Evolutionary conservation across 2,329 filamentous ascomycete species (phyloP).

Genomic region (Fusarium sp.): DNA sequence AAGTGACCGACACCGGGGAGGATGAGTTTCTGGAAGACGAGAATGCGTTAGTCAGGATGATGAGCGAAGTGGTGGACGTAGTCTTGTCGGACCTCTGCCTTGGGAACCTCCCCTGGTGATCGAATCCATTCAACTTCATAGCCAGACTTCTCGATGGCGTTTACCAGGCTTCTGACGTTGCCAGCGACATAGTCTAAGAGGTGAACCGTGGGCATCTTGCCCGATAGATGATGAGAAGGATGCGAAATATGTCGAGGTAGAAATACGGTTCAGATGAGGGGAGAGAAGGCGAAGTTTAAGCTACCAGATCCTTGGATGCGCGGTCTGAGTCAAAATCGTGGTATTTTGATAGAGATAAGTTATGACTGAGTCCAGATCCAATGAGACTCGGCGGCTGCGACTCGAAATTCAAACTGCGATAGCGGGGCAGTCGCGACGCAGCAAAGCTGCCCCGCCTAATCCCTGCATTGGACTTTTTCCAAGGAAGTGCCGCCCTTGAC

Average conservation of each 20-base stretch:
- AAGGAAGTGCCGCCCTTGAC: conserved; percentile 47
- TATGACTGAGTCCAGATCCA: conserved; percentile 36
- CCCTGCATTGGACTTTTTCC: conserved; percentile 41
- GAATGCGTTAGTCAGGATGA: conserved; percentile 24
- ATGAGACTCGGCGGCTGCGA: conserved; percentile 27
- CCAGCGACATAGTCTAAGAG: conserved; percentile 93
- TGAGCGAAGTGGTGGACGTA: background rate
- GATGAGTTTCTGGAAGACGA: conserved; percentile 81
- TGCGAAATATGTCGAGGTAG: conserved; percentile 11
- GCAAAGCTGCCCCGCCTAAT: conserved; percentile 48
- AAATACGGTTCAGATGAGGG: background rate
- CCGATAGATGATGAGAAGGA: conserved; percentile 28
- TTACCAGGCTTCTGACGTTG: conserved; percentile 95
- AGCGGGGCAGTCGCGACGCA: conserved; percentile 44
- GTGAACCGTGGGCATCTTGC: conserved; percentile 82
- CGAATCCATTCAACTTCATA: conserved; percentile 95
- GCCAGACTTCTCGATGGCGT: conserved; percentile 96
- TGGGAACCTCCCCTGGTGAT: conserved; percentile 85
- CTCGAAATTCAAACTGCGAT: conserved; percentile 39
- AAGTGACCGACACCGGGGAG: conserved; percentile 98
- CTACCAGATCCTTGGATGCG: background rate
- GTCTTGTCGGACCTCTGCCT: conserved; percentile 79
- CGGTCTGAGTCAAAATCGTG: conserved; percentile 36
- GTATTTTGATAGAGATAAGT: conserved; percentile 37
- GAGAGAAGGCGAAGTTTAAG: background rate